These are phyloP conservation scores for Lecanicillium sp. DNA, from an alignment of 2,329 filamentous ascomycete genomes.

Conservation along the genomic window DNA sequence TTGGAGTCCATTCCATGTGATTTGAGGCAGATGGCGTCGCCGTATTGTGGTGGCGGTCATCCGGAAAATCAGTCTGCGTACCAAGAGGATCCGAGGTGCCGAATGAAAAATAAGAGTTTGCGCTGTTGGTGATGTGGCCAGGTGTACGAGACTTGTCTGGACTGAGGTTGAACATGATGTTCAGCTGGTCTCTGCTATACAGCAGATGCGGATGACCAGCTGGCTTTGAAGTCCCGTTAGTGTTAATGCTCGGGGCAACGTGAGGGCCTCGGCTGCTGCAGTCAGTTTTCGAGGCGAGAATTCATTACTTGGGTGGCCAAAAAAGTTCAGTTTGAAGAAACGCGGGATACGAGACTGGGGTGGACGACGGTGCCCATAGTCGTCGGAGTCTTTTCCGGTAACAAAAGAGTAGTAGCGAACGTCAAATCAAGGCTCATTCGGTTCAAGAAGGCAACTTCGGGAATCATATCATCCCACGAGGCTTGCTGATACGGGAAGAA, in stretches of 20 bases:
- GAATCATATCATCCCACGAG: too few species aligned
- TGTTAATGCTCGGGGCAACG: neutral
- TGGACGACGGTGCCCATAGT: slow-evolving; percentile 6
- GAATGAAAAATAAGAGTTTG: neutral
- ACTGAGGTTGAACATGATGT: slow-evolving; percentile 6
- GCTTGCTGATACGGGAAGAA: too few species aligned
- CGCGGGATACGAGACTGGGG: slow-evolving; percentile 1
- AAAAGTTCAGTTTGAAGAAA: neutral
- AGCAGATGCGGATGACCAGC: too few species aligned
- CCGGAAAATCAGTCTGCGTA: slow-evolving; percentile 2
- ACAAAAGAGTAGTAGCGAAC: too few species aligned
- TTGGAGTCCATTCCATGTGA: slow-evolving; percentile 31
- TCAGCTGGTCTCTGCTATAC: neutral
- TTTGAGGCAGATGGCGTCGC: too few species aligned
- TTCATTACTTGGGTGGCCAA: slow-evolving; percentile 5
- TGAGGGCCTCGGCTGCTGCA: slow-evolving; percentile 5
- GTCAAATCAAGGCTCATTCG: too few species aligned
- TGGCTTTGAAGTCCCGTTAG: neutral
- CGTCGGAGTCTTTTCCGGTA: neutral
- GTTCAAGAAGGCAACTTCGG: too few species aligned
- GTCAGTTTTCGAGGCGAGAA: slow-evolving; percentile 4
- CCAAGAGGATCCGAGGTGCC: slow-evolving; percentile 3
- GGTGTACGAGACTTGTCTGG: slow-evolving; percentile 3
- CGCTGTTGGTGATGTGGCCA: neutral
- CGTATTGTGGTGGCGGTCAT: too few species aligned